phyloP scores from a whole-genome alignment of 352 stramenopile species.

The Poterioochromonas sp. region DNA sequence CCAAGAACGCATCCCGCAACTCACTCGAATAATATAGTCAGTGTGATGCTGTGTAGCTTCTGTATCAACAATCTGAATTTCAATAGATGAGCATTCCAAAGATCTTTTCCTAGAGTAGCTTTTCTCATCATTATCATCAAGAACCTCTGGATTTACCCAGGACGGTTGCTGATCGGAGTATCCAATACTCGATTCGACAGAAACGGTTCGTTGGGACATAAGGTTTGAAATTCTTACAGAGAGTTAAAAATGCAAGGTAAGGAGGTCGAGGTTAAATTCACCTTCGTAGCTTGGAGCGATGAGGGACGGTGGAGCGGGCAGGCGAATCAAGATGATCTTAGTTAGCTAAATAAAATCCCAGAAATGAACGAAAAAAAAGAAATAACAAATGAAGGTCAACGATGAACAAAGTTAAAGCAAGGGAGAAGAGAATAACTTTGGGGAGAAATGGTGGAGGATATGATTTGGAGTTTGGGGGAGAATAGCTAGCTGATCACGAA shows the following conservation, averaged over 20 bases:
- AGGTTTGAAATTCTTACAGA: not conserved
- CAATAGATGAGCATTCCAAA: slow-evolving; percentile 14
- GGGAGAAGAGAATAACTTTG: not conserved
- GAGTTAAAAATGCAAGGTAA: not conserved
- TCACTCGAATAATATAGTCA: slow-evolving; percentile 5
- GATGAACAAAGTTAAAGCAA: not conserved
- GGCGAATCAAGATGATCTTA: not conserved
- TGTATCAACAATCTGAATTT: not conserved
- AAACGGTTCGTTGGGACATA: not conserved
- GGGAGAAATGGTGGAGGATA: not conserved
- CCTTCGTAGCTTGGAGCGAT: not conserved
- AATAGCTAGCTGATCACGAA: too few species aligned
- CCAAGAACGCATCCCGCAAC: not conserved
- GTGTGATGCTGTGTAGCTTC: not conserved
- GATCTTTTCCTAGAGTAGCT: not conserved
- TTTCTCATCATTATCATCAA: too few species aligned
- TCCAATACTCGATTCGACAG: not conserved
- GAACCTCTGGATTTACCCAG: not conserved
- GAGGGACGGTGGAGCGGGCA: not conserved
- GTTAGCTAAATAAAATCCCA: not conserved
- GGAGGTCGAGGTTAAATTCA: not conserved
- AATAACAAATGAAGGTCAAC: not conserved
- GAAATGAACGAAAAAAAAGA: not conserved
- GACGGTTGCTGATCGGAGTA: not conserved
- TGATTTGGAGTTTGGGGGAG: too few species aligned